Base-by-base conservation (phyloP, 2,329 filamentous ascomycete species). In the Exophiala xenobiotica region DNA sequence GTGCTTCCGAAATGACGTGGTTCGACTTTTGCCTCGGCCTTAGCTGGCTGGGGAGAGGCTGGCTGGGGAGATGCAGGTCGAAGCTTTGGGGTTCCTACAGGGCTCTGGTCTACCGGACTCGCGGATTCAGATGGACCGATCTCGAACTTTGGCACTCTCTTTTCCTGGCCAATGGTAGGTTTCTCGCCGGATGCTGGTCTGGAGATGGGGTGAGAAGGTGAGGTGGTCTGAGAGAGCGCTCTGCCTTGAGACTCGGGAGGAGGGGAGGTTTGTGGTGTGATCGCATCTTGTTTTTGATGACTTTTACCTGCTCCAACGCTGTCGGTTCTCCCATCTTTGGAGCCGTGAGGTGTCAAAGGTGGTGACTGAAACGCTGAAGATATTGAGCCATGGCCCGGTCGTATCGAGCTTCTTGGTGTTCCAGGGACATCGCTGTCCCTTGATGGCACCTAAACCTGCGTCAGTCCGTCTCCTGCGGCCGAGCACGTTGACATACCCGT, bases 261-360 rank as follows among this genome's bases (percentile, higher is more conserved):
- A 26, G 76, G 74, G 12, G 78, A 80, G 23, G 74, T 73, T 56
- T 80, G 74, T 2, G 79, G 78, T 39, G 78, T 81, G 67, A 81
- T 78, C 16, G 67, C 63, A 8, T 65, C 55, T 19, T 33, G 63
- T 61, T 45, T 60, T 58, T 43, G 61, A 59, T 49, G 68, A 62
- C 53, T 67, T 70, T 51, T 65, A 63, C 67, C 63, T 52, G 65
- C 58, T 29, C 65, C 65, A 14, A 46, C 38, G 40, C 65, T 65
- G 46, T 60, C 64, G 51, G 62, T 58, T 59, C 67, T 68, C 46
- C 64, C 75, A 65, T 83, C 82, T 58, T 77, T 74, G 37, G 89
- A 92, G 45, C 85, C 90, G 48, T 90, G 85, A 14, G 92, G 92
- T 9, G 91, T 96, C 46, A 97, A 78, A 35, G 90, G 90, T 59